Base-by-base conservation (phyloP, 495 filamentous ascomycete species). In the Chaetomidium leptoderma region DNA sequence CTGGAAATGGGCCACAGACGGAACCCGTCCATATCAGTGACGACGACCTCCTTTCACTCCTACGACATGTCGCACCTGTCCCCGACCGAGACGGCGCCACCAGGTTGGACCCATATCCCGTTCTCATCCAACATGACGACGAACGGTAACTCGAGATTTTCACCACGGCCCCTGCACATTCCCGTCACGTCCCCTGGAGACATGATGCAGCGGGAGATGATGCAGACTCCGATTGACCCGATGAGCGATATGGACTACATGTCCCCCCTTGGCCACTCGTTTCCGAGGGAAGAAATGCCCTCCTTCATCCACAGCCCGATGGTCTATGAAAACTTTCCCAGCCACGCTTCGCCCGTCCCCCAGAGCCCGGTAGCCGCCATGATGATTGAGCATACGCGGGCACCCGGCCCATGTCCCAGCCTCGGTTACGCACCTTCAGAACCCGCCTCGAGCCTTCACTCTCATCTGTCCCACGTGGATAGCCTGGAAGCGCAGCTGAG, bases 181-280 rank as follows among this genome's bases (percentile, higher is more conserved):
- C 58, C 62, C 4, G 46, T 66, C 10, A 59, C 67, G 6, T 44
- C 72, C 27, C 70, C 71, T 33, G 62, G 64, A n/a, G 76, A 79
- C 21, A 68, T 72, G 56, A 68, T 80, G 44, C 76, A 72, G 10
- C 60, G 65, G 16, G 76, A 79, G 9, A 64, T 72, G 58, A 66
- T 80, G 29, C 76, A 74, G 4, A 74, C 74, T 4, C 76, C 77
- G 14, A 67, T 79, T 50, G 78, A 80, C 60, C 73, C 78, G 5
- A 71, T 83, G 44, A 81, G 76, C 60, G 79, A 81, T 14, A 72
- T 78, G 46, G 78, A 83, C 62, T 83, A 81, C 61, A 73, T 76
- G 52, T 81, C 80, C 23, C 78, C 80, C 11, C 65, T 80, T 39
- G 70, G 67, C 44, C 76, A 78, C 29, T 75, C 78, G 4, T 83